Conservation (phyloP, 768 basidiomycete species). For the Lactarius quietus region DNA sequence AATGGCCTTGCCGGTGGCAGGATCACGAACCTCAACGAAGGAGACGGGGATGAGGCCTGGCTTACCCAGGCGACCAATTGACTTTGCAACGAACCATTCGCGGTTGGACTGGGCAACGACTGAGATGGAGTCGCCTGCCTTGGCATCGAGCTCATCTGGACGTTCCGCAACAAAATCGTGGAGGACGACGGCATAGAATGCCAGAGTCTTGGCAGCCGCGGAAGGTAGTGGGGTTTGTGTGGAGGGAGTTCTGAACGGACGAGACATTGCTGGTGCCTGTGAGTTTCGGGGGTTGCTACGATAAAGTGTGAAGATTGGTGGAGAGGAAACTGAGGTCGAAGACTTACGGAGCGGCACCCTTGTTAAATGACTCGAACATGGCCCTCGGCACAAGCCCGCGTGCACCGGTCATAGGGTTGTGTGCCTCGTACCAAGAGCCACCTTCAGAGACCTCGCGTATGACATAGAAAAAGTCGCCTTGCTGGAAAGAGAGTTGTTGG, state of each 20-base stretch:
- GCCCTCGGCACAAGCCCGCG: conserved; percentile 85
- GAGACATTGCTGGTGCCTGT: conserved; percentile 9
- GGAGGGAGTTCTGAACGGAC: conserved; percentile 32
- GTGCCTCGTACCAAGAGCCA: conserved; percentile 83
- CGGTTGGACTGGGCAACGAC: conserved; percentile 99
- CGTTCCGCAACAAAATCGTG: conserved; percentile 97
- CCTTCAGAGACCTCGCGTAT: conserved; percentile 61
- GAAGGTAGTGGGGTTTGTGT: conserved; percentile 30
- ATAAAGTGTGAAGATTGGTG: conserved; percentile 13
- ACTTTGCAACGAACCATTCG: conserved; percentile 99
- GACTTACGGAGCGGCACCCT: conserved; percentile 61
- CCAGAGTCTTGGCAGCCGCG: conserved; percentile 42
- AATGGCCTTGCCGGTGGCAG: conserved; percentile 76
- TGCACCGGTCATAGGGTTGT: conserved; percentile 89
- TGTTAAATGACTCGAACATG: conserved; percentile 89
- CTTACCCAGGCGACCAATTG: conserved; percentile 90
- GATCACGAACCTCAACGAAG: conserved; percentile 96
- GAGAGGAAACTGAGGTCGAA: conserved; percentile 7
- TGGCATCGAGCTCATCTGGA: conserved; percentile 93
- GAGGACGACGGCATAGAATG: conserved; percentile 91
- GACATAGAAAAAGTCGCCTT: conserved; percentile 98
- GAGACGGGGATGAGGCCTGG: conserved; percentile 97
- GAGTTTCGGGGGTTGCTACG: conserved; percentile 14
- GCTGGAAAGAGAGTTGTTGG: conserved; percentile 83
- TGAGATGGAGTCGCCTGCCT: conserved; percentile 88